Evolutionary conservation across 129 eudicot genomes (phyloP).

Genomic region (Apium graveolens): DNA sequence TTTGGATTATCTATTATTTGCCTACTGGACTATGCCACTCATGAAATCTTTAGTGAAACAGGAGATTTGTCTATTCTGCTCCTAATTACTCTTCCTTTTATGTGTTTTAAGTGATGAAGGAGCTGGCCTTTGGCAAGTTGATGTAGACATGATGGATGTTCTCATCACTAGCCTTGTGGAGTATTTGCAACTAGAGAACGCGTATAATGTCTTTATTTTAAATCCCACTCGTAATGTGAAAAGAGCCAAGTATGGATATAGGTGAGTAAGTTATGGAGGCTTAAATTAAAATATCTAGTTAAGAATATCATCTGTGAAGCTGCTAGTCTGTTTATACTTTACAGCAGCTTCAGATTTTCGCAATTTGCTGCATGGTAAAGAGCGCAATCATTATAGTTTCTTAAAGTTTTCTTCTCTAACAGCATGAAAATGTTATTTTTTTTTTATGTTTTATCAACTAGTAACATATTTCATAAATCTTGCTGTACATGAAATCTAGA

Average conservation of each 20-base stretch:
- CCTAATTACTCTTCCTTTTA: slow-evolving; percentile 5
- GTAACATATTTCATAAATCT: neutral
- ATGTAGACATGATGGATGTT: slow-evolving; percentile 80
- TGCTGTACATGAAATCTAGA: neutral
- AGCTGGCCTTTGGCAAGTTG: slow-evolving; percentile 87
- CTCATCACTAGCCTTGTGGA: slow-evolving; percentile 79
- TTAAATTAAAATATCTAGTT: neutral
- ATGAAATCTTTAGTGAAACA: neutral
- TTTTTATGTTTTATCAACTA: slow-evolving; percentile 1
- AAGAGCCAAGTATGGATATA: slow-evolving; percentile 76
- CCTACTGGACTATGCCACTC: neutral
- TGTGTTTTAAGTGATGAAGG: slow-evolving; percentile 46
- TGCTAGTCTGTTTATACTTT: neutral
- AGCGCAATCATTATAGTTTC: neutral
- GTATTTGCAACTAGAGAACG: slow-evolving; percentile 71
- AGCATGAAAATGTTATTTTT: neutral
- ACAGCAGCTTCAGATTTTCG: neutral
- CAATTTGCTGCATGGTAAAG: neutral
- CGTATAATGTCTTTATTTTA: slow-evolving; percentile 73
- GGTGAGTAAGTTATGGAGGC: slow-evolving; percentile 37
- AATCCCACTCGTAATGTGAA: slow-evolving; percentile 68
- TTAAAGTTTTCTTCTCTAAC: neutral
- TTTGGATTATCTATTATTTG: neutral
- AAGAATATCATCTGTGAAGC: neutral
- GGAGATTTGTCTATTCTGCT: slow-evolving; percentile 13